Conservation (phyloP, 2,329 filamentous ascomycete genomes). For the Arthrobotrys sinensis region DNA sequence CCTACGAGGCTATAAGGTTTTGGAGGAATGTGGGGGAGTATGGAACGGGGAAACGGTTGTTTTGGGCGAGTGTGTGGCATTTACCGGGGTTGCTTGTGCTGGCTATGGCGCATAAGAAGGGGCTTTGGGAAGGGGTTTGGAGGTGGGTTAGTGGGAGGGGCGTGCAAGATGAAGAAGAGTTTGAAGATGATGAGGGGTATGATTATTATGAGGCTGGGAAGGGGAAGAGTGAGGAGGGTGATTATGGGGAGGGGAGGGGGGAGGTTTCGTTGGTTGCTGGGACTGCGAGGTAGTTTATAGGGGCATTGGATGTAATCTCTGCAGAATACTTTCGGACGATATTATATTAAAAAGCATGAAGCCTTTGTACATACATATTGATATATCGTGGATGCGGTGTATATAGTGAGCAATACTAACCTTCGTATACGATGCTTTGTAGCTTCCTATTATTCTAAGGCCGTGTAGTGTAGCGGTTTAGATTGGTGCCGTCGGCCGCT, state of each 20-base stretch:
- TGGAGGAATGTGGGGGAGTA: conserved; percentile 81
- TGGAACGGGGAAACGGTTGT: conserved; percentile 85
- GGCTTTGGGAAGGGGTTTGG: conserved; percentile 88
- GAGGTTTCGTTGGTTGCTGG: conserved; percentile 53
- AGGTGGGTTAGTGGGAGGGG: conserved; percentile 75
- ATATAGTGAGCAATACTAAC: conserved; percentile 15
- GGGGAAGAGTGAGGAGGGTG: conserved; percentile 14
- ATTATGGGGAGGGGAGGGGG: conserved; percentile 48
- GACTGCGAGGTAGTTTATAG: conserved; percentile 39
- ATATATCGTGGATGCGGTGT: conserved; percentile 7
- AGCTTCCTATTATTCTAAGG: background rate
- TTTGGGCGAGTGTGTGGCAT: conserved; percentile 99
- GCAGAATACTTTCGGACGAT: conserved; percentile 1
- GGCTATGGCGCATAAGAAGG: conserved; percentile 93
- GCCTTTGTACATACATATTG: conserved; percentile 4
- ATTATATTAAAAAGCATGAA: background rate
- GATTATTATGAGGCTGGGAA: conserved; percentile 44
- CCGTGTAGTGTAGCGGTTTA: too few relatives aligned
- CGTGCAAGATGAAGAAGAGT: conserved; percentile 72
- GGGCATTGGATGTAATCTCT: conserved; percentile 3
- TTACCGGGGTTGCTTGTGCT: conserved; percentile 89
- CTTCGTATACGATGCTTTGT: background rate
- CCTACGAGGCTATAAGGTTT: conserved; percentile 83
- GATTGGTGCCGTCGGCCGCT: too few relatives aligned
- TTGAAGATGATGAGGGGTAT: conserved; percentile 72